A percentile compares a stretch with the other conserved stretches of the same genome.
Evolutionary conservation across 257 asterid genomes (phyloP).

Genomic region (Scutellaria minor): DNA sequence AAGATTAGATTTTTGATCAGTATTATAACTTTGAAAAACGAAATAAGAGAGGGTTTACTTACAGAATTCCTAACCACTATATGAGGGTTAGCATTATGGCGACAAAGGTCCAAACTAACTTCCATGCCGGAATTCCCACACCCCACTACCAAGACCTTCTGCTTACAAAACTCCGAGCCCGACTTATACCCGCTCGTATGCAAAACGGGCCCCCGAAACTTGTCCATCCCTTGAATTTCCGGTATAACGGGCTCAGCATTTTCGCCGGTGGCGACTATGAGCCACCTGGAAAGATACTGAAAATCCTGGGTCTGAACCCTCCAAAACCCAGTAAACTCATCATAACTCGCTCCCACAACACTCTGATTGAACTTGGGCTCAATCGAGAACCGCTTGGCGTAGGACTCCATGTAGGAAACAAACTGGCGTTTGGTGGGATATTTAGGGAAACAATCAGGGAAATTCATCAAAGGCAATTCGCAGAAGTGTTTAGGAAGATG

Average conservation of each 20-base stretch:
- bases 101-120: constrained; percentile 81
- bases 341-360: constrained; percentile 54
- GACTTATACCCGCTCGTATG: constrained; percentile 70
- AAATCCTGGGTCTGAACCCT: constrained; percentile 47
- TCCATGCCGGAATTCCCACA: constrained; percentile 99
- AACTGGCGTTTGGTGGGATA: constrained; percentile 79
- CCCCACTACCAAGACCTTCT: constrained; percentile 70
- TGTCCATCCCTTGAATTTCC: constrained; percentile 61
- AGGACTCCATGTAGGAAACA: constrained; percentile 68
- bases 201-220: constrained; percentile 56
- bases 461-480: constrained; percentile 61
- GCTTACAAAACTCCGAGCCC: constrained; percentile 57
- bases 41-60: constrained; percentile 31
- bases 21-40: too few relatives aligned
- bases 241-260: constrained; percentile 84
- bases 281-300: constrained; percentile 54
- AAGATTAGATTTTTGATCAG: too few relatives aligned
- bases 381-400: constrained; percentile 59
- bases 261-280: constrained; percentile 85
- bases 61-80: constrained; percentile 88
- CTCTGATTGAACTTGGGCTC: constrained; percentile 57
- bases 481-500: constrained; percentile 85
- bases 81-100: constrained; percentile 63
- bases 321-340: constrained; percentile 54
- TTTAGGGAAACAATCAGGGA: constrained; percentile 68